A percentile compares a stretch with the other conserved stretches of the same genome.
Evolutionary conservation across 2,329 filamentous ascomycete genomes (phyloP).

Genomic region (Sphaerulina vaccinii): DNA sequence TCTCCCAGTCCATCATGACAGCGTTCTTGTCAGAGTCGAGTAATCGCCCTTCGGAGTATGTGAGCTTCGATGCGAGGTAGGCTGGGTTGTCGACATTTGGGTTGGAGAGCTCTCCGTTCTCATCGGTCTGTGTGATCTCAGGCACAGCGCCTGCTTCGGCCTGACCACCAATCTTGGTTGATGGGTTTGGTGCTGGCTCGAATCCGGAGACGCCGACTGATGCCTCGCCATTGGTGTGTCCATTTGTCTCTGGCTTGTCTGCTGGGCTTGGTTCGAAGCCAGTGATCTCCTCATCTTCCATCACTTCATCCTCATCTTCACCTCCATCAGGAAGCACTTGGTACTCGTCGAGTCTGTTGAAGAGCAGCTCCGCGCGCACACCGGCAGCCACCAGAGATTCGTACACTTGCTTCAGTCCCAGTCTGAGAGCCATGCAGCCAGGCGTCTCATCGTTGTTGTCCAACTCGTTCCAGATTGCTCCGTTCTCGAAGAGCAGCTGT

Average conservation of each 20-base stretch:
- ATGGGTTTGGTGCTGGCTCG: conserved; percentile 36
- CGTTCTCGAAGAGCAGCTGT: conserved; percentile 75
- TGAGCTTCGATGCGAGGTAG: conserved; percentile 50
- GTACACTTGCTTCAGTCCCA: conserved; percentile 72
- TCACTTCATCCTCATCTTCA: conserved; percentile 51
- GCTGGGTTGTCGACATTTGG: conserved; percentile 47
- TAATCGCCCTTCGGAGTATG: conserved; percentile 49
- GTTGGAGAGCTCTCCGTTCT: conserved; percentile 34
- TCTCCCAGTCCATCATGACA: conserved; percentile 56
- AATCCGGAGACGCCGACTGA: conserved; percentile 29
- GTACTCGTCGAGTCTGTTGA: conserved; percentile 79
- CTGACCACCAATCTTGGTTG: conserved; percentile 31
- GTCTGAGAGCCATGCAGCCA: conserved; percentile 72
- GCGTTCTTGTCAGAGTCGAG: conserved; percentile 51
- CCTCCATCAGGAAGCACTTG: conserved; percentile 64
- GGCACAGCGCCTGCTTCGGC: conserved; percentile 26
- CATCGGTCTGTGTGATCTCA: conserved; percentile 28
- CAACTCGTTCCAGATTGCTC: conserved; percentile 97
- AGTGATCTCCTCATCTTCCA: conserved; percentile 37
- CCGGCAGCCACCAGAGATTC: conserved; percentile 83
- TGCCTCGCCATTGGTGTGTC: conserved; percentile 23
- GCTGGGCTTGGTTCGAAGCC: conserved; percentile 36
- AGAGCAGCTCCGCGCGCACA: conserved; percentile 82
- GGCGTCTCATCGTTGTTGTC: conserved; percentile 85
- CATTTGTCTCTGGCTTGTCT: conserved; percentile 19